Conservation (phyloP, 2,329 filamentous ascomycete species). For the Clarireedia hainanense region DNA sequence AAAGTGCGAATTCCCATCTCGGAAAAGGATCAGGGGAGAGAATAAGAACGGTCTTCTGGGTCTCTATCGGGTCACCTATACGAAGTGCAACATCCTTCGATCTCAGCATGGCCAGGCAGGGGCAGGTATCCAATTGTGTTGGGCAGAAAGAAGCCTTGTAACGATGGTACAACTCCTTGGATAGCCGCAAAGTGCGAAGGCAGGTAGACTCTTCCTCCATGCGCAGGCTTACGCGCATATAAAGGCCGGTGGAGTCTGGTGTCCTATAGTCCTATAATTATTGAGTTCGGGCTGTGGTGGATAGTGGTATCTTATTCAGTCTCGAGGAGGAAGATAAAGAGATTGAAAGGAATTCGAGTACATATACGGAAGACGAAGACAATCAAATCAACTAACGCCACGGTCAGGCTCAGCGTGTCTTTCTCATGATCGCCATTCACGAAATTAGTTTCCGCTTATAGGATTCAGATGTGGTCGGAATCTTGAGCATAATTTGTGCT, state of each 20-base stretch:
- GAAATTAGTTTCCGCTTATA: too few relatives aligned
- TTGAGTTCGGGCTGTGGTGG: neutral
- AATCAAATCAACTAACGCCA: too few relatives aligned
- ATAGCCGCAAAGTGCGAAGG: neutral
- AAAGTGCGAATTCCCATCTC: neutral
- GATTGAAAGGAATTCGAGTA: too few relatives aligned
- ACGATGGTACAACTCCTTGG: neutral
- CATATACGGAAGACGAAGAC: too few relatives aligned
- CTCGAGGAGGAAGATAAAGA: too few relatives aligned
- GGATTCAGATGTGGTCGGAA: too few relatives aligned
- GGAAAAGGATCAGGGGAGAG: neutral
- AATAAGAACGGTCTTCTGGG: neutral
- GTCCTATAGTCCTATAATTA: neutral
- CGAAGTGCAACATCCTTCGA: neutral
- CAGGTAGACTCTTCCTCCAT: neutral
- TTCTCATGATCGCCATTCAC: too few relatives aligned
- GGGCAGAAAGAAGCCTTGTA: neutral
- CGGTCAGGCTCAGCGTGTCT: too few relatives aligned
- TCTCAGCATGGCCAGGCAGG: neutral
- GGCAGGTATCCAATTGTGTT: too few relatives aligned
- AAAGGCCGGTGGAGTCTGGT: neutral
- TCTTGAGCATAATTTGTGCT: too few relatives aligned
- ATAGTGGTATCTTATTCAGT: neutral
- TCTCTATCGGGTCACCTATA: slow-evolving; percentile 2
- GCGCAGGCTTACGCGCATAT: slow-evolving; percentile 7